These are phyloP conservation scores for Microbotryum scabiosae DNA, from an alignment of 1,284 basidiomycete genomes.

Conservation along the genomic window DNA sequence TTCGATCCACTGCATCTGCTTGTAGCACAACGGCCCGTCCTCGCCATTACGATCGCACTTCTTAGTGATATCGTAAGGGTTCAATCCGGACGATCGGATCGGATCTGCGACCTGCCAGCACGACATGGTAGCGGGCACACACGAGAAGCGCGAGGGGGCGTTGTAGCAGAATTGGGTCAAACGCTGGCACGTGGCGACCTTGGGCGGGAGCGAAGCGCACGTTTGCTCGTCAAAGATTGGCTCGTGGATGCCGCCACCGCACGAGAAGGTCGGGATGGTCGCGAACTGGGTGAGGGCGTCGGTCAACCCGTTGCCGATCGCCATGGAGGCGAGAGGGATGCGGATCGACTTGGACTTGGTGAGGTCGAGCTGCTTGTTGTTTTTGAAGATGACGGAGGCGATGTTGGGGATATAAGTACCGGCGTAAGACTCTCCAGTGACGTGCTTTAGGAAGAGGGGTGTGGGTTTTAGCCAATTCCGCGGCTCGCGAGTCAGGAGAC, in stretches of 20 bases:
- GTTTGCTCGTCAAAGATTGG: slow-evolving; percentile 40
- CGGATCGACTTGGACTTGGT: slow-evolving; percentile 39
- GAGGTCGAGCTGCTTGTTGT: slow-evolving; percentile 51
- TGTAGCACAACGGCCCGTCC: slow-evolving; percentile 60
- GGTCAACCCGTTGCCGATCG: slow-evolving; percentile 74
- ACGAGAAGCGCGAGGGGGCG: slow-evolving; percentile 46
- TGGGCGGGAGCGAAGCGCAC: slow-evolving; percentile 39
- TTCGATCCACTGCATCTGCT: slow-evolving; percentile 69
- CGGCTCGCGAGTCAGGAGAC: not conserved
- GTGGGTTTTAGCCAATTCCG: slow-evolving; percentile 23
- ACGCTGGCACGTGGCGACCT: slow-evolving; percentile 41
- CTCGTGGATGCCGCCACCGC: slow-evolving; percentile 46
- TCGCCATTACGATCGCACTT: slow-evolving; percentile 58
- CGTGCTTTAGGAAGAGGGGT: slow-evolving; percentile 32
- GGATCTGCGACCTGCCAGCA: slow-evolving; percentile 37
- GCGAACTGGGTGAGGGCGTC: slow-evolving; percentile 51
- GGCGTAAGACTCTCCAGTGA: slow-evolving; percentile 51
- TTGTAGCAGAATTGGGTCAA: slow-evolving; percentile 40
- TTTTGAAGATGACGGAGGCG: slow-evolving; percentile 61
- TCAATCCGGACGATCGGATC: slow-evolving; percentile 45
- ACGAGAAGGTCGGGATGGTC: slow-evolving; percentile 66
- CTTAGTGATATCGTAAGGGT: slow-evolving; percentile 57
- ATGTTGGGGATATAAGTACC: slow-evolving; percentile 75
- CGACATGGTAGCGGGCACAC: slow-evolving; percentile 47
- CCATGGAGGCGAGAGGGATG: slow-evolving; percentile 67